Percentiles rank a stretch among this genome's conserved stretches.
Conservation (phyloP, 2,329 filamentous ascomycete species). For the Achaetomium macrosporum region DNA sequence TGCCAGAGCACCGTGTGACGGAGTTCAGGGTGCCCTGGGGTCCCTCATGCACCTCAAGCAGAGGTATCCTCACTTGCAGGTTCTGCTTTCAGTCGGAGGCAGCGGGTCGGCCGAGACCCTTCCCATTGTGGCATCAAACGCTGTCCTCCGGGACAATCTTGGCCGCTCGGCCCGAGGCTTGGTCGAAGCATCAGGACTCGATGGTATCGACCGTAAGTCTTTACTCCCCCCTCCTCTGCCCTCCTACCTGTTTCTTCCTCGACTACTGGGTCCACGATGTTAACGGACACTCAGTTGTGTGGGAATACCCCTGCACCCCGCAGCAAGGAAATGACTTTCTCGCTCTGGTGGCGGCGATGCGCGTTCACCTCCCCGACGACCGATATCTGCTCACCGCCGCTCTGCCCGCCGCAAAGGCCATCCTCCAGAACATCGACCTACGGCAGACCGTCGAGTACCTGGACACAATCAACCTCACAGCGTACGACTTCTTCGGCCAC, state of each 20-base stretch:
- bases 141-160: constrained; percentile 61
- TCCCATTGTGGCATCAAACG: constrained; percentile 57
- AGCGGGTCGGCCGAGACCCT: constrained; percentile 60
- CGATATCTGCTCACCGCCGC: constrained; percentile 66
- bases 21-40: constrained; percentile 62
- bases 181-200: constrained; percentile 64
- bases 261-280: constrained; percentile 1
- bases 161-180: constrained; percentile 60
- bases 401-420: constrained; percentile 61
- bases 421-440: constrained; percentile 65
- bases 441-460: constrained; percentile 56
- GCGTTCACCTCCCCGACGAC: constrained; percentile 61
- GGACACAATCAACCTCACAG: constrained; percentile 72
- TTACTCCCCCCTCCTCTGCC: not conserved
- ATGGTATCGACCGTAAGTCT: constrained; percentile 68
- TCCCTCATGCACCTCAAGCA: constrained; percentile 69
- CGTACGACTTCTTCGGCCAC: constrained; percentile 71
- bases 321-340: constrained; percentile 67
- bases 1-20: constrained; percentile 64
- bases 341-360: constrained; percentile 59
- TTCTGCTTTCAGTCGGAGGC: constrained; percentile 74
- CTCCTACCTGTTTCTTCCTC: not conserved
- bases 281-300: constrained; percentile 55
- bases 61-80: constrained; percentile 62
- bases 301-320: constrained; percentile 66